Evolutionary conservation across 1,139 yeast species (phyloP), one percentile per base, ranked within the genome.

Genomic region (Saccharomyces pastorianus): DNA sequence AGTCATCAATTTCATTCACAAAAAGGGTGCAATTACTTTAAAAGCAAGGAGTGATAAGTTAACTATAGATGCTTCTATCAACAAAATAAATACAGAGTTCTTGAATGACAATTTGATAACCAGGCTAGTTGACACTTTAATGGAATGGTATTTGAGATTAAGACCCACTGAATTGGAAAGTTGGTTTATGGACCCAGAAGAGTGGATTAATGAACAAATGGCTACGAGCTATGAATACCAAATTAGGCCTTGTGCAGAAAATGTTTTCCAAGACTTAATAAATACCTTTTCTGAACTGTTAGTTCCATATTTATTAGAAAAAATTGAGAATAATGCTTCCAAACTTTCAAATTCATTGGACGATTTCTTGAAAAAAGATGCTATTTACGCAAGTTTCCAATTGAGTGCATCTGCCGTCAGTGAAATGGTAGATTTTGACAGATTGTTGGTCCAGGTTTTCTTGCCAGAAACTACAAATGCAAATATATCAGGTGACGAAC

Each of bases 171-270:
- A 91, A 65, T 71, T 91, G 51, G 95, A 87, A 61, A 74, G 81
- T 49, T 93, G 98, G 98, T 70, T 76, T 13, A 70, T 79, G 34
- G 96, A 89, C 57, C 96, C 98, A 0, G 98, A 90, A 68, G 96
- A 88, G 65, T 93, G 96, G 89, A 83, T 88, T 34, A 83, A 83
- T 59, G 96, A 88, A 65, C 96, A 90, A 61, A 73, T 84, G 55
- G 80, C 85, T 47, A 76, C 83, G 6, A 84, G 88, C 62, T 89
- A 89, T 83, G 97, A 91, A 65, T 89, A 76, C 65, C 93, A 88
- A 64, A 77, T 90, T 5, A 76, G 96, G 53, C 91, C 95, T 2
- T 88, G 96, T 69, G 90, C 96, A 0, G 96, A 90, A 61, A 83
- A 84, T 62, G 83, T 89, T 60, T 91, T 84, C 65, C 88, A 84